These are phyloP conservation scores for Craterostigma plantagineum DNA, from an alignment of 257 asterid species.

Conservation along the genomic window DNA sequence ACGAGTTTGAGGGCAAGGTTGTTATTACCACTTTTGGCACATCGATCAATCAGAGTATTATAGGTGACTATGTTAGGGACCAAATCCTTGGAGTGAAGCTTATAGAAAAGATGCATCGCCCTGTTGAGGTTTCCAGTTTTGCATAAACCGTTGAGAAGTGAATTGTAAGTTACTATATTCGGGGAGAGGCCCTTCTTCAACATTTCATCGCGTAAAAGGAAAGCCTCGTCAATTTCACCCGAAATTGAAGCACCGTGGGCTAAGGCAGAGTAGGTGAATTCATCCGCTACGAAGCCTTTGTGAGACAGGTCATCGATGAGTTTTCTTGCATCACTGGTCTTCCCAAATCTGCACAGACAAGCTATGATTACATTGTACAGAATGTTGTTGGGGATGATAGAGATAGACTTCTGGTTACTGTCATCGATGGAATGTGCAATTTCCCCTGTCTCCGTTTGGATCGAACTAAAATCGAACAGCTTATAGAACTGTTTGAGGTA, in stretches of 20 bases:
- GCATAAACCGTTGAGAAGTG: slow-evolving; percentile 73
- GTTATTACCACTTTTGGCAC: slow-evolving; percentile 39
- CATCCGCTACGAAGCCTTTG: slow-evolving; percentile 70
- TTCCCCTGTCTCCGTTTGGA: slow-evolving; percentile 22
- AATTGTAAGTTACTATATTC: slow-evolving; percentile 58
- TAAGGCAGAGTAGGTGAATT: slow-evolving; percentile 65
- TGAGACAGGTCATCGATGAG: slow-evolving; percentile 23
- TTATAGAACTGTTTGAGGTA: slow-evolving; percentile 22
- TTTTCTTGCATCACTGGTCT: slow-evolving; percentile 50
- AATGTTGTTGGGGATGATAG: slow-evolving; percentile 34
- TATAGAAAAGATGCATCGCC: slow-evolving; percentile 56
- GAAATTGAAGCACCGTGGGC: slow-evolving; percentile 44
- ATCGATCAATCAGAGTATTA: slow-evolving; percentile 58
- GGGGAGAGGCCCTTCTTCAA: slow-evolving; percentile 51
- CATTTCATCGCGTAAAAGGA: slow-evolving; percentile 77
- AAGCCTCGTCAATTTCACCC: slow-evolving; percentile 68
- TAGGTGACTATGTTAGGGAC: slow-evolving; percentile 51
- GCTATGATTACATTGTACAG: slow-evolving; percentile 59
- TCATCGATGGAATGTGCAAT: slow-evolving; percentile 36
- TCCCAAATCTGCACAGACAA: slow-evolving; percentile 66
- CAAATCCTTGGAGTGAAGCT: slow-evolving; percentile 50
- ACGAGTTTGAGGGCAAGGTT: slow-evolving; percentile 36
- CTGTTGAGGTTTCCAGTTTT: slow-evolving; percentile 61
- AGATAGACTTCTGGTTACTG: slow-evolving; percentile 16
- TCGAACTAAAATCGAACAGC: slow-evolving; percentile 14